Percentiles rank a stretch among this genome's conserved stretches.
phyloP scores from a whole-genome alignment of 208 protist genomes.

The Zelonia costaricensis region DNA sequence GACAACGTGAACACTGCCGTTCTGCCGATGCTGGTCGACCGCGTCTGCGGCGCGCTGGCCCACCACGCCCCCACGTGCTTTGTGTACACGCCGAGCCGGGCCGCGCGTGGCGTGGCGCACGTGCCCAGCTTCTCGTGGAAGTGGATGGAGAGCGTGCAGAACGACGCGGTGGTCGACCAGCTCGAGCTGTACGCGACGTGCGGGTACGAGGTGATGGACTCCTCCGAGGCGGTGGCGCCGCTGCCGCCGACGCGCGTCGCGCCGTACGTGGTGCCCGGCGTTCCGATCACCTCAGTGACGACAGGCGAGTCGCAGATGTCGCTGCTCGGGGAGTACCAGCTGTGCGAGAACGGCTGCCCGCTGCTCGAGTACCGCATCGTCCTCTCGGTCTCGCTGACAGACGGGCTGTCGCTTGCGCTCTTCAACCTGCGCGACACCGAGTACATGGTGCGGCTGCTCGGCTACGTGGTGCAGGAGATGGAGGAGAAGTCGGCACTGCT shows the following conservation, averaged over 20 bases:
- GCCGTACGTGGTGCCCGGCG: slow-evolving; percentile 50
- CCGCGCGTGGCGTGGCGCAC: slow-evolving; percentile 7
- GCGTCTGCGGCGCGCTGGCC: slow-evolving; percentile 59
- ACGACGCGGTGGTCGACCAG: slow-evolving; percentile 55
- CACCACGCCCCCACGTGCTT: slow-evolving; percentile 47
- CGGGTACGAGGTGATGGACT: slow-evolving; percentile 46
- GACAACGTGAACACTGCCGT: slow-evolving; percentile 55
- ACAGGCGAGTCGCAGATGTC: slow-evolving; percentile 59
- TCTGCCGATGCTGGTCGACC: slow-evolving; percentile 70
- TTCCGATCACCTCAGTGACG: slow-evolving; percentile 46
- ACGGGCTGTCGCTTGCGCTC: slow-evolving; percentile 50
- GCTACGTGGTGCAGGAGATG: slow-evolving; percentile 59
- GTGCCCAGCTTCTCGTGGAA: slow-evolving; percentile 69
- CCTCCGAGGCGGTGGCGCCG: slow-evolving; percentile 5
- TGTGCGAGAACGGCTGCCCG: slow-evolving; percentile 25
- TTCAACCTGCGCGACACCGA: slow-evolving; percentile 85
- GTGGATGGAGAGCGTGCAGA: slow-evolving; percentile 75
- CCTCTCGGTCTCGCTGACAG: slow-evolving; percentile 52
- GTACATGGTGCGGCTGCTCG: slow-evolving; percentile 64
- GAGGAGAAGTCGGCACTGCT: slow-evolving; percentile 73
- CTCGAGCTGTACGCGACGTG: slow-evolving; percentile 70
- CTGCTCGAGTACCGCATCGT: slow-evolving; percentile 40
- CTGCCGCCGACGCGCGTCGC: slow-evolving; percentile 43
- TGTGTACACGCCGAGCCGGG: slow-evolving; percentile 5
- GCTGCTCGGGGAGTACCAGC: slow-evolving; percentile 49